Base-by-base conservation (phyloP, 176 grass and related monocot species). In the Carex scoparia region DNA sequence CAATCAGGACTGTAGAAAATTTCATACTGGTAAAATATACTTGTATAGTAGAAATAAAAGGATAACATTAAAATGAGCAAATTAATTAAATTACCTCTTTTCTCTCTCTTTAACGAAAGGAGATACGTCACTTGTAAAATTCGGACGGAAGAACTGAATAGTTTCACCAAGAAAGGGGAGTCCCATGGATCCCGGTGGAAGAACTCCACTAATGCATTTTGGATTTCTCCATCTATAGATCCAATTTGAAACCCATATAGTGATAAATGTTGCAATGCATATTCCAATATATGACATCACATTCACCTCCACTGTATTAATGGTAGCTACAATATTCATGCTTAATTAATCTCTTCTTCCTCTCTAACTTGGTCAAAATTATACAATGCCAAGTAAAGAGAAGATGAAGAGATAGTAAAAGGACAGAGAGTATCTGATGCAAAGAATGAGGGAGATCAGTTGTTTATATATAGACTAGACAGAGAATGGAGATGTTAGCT, bases 121-220 rank as follows among this genome's bases (percentile, higher is more conserved):
- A 67, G 94, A 90, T 56, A 97, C 78, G 30, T 89, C 91, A 35
- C 49, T 89, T 15, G 79, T 97, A 14, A 79, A 48, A 81, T 97
- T 97, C 0, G 94, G 88, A n/a, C 53, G 11, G 88, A 97, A 97
- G 90, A 97, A 97, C 55, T 89, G 85, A 61, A 81, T 0, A 44
- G 87, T 94, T 86, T 94, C 92, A 79, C 92, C 92, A 30, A 94
- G 67, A 61, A 92, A 13, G 5, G 92, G 92, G 80, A 94, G 1
- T 81, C 92, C 92, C 74, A 94, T 84, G 53, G 92, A 94, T 18
- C 92, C 92, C 63, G 92, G 92, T 31, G 92, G 92, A 13, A 94
- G 92, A 65, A 18, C 83, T 63, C 90, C 92, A 10, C 65, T 86
- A 49, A 10, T 49, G 1, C 71, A 91, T 63, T 72, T 88, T 19